A percentile compares a stretch with the other conserved stretches of the same genome.
These are phyloP conservation scores for Claviceps monticola DNA, from an alignment of 2,329 filamentous ascomycete species.

Conservation along the genomic window DNA sequence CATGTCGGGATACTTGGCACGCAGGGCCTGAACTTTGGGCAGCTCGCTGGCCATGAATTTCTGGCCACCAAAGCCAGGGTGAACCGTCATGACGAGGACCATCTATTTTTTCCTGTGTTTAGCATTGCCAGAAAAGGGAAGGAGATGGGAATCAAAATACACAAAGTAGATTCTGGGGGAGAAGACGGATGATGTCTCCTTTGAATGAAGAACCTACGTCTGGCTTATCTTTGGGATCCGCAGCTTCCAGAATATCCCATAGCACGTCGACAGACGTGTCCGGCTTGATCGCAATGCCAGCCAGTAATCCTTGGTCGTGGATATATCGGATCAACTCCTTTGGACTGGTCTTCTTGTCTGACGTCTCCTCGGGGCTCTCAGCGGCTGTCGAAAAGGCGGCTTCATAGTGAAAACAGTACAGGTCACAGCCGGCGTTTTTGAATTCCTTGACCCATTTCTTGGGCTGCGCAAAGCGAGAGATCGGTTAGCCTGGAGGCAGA, in stretches of 20 bases:
- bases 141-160: background rate
- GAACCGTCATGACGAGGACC: slow-evolving; percentile 96
- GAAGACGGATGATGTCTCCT: background rate
- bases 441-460: slow-evolving; percentile 98
- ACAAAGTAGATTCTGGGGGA: background rate
- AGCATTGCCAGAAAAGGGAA: background rate
- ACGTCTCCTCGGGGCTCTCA: slow-evolving; percentile 57
- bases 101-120: slow-evolving; percentile 44
- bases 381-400: slow-evolving; percentile 81
- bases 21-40: slow-evolving; percentile 78
- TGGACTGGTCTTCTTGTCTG: slow-evolving; percentile 63
- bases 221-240: slow-evolving; percentile 60
- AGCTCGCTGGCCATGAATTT: slow-evolving; percentile 97
- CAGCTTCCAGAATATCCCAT: slow-evolving; percentile 72
- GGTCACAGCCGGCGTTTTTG: slow-evolving; percentile 81
- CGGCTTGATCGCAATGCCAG: slow-evolving; percentile 92
- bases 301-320: slow-evolving; percentile 74
- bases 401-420: slow-evolving; percentile 99
- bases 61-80: slow-evolving; percentile 94
- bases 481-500: background rate
- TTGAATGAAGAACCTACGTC: slow-evolving; percentile 50
- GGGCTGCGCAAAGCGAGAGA: slow-evolving; percentile 43
- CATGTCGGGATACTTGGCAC: slow-evolving; percentile 73
- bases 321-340: slow-evolving; percentile 82
- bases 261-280: slow-evolving; percentile 81